Evolutionary conservation across 495 filamentous ascomycete species (phyloP).

Genomic region (Trichoderma erinaceum): DNA sequence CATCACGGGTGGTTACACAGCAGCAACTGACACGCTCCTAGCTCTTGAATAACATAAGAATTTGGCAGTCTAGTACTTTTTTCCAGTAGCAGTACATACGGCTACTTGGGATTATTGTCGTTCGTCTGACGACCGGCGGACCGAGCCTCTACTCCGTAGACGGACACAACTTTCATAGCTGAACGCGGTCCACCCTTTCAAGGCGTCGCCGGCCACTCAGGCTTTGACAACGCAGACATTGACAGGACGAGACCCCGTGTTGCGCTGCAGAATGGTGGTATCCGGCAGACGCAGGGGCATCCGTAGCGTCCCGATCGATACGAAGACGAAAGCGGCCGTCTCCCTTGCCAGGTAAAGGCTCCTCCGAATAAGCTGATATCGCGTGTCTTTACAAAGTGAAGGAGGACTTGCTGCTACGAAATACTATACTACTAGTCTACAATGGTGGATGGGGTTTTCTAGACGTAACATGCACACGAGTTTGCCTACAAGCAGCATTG

Average conservation of each 20-base stretch:
- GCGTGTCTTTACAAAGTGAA: not conserved
- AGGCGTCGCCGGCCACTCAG: not conserved
- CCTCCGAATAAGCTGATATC: constrained; percentile 1
- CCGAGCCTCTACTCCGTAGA: not conserved
- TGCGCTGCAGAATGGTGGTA: not conserved
- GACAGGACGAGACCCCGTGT: not conserved
- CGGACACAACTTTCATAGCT: not conserved
- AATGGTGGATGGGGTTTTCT: too few relatives aligned
- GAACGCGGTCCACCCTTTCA: not conserved
- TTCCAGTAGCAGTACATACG: too few relatives aligned
- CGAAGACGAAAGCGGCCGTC: not conserved
- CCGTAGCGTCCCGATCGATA: not conserved
- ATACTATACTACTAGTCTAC: too few relatives aligned
- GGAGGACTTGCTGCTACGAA: not conserved
- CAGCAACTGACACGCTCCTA: not conserved
- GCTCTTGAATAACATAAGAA: not conserved
- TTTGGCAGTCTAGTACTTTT: too few relatives aligned
- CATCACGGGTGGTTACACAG: not conserved
- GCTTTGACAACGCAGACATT: not conserved
- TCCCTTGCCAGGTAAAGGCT: not conserved
- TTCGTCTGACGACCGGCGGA: too few relatives aligned
- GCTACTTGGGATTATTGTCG: too few relatives aligned
- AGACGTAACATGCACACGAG: too few relatives aligned
- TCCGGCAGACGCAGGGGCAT: constrained; percentile 1
- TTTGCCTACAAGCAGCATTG: not conserved